A percentile compares a stretch with the other conserved stretches of the same genome.
Conservation (phyloP, 2,329 filamentous ascomycete genomes). For the Calonectria fujianensis region DNA sequence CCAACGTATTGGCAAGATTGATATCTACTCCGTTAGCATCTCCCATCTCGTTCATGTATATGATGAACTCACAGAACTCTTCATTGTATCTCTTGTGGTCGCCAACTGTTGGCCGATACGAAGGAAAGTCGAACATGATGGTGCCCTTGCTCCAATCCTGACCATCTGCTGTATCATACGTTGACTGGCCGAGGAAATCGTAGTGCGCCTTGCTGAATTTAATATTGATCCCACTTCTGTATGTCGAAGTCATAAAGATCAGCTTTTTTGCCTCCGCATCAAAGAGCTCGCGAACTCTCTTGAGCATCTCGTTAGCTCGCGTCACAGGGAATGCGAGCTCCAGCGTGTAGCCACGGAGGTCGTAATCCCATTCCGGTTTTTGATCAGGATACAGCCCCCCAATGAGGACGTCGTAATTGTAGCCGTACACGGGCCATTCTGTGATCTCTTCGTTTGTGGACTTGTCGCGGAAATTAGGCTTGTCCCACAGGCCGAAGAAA, state of each 20-base stretch:
- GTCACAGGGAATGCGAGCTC: slow-evolving; percentile 72
- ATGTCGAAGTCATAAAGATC: slow-evolving; percentile 70
- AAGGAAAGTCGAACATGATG: slow-evolving; percentile 74
- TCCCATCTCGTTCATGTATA: background rate
- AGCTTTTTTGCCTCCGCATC: slow-evolving; percentile 66
- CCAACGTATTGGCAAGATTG: slow-evolving; percentile 66
- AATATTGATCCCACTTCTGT: slow-evolving; percentile 72
- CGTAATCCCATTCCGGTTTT: slow-evolving; percentile 70
- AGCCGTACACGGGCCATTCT: slow-evolving; percentile 71
- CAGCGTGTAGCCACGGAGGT: slow-evolving; percentile 68
- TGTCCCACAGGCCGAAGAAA: slow-evolving; percentile 69
- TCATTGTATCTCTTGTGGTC: slow-evolving; percentile 70
- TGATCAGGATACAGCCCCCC: slow-evolving; percentile 70
- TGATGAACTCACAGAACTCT: slow-evolving; percentile 65
- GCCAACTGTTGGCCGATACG: slow-evolving; percentile 66
- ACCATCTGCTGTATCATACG: slow-evolving; percentile 67
- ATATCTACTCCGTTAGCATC: slow-evolving; percentile 58
- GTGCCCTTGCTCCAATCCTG: slow-evolving; percentile 68
- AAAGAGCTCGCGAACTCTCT: slow-evolving; percentile 68
- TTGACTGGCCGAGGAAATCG: slow-evolving; percentile 70
- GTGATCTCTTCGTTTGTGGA: slow-evolving; percentile 64
- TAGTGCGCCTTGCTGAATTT: slow-evolving; percentile 70
- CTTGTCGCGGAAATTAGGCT: slow-evolving; percentile 72
- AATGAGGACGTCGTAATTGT: slow-evolving; percentile 73
- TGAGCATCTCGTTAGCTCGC: slow-evolving; percentile 68